Percentiles rank a stretch among this genome's conserved stretches.
Evolutionary conservation across 169 alveolate genomes (phyloP).

Genomic region (Plasmodium ovale): DNA sequence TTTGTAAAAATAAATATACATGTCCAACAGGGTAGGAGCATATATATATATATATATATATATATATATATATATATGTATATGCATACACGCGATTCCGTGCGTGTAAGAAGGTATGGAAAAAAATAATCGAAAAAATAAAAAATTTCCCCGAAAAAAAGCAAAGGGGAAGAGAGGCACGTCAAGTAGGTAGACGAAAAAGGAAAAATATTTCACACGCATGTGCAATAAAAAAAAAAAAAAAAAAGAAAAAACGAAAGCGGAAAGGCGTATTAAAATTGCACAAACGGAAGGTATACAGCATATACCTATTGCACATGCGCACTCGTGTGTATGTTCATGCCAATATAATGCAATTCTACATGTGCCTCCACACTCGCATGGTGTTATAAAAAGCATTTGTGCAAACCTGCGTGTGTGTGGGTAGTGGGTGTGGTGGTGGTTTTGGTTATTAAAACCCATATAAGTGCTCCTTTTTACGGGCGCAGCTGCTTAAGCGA

Average conservation of each 20-base stretch:
- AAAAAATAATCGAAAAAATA: background rate
- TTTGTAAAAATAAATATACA: no score
- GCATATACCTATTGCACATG: no score
- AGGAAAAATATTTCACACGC: background rate
- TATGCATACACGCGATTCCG: background rate
- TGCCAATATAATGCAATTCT: no score
- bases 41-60: slow-evolving; percentile 1
- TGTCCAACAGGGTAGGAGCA: background rate
- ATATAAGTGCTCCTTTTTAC: no score
- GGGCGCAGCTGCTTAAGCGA: slow-evolving; percentile 7
- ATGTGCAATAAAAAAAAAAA: background rate
- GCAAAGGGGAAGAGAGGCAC: background rate
- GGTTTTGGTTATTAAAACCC: no score
- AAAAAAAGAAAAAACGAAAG: background rate
- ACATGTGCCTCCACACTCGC: no score
- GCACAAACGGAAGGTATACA: no score
- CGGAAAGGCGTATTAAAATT: no score
- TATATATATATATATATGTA: background rate
- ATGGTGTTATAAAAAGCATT: no score
- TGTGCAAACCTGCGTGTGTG: no score
- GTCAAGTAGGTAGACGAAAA: background rate
- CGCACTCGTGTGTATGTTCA: no score
- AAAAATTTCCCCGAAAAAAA: background rate
- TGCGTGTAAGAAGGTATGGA: background rate
- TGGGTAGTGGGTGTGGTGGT: no score